Conservation (phyloP, 345 rosid genomes). For the Murraya paniculata region DNA sequence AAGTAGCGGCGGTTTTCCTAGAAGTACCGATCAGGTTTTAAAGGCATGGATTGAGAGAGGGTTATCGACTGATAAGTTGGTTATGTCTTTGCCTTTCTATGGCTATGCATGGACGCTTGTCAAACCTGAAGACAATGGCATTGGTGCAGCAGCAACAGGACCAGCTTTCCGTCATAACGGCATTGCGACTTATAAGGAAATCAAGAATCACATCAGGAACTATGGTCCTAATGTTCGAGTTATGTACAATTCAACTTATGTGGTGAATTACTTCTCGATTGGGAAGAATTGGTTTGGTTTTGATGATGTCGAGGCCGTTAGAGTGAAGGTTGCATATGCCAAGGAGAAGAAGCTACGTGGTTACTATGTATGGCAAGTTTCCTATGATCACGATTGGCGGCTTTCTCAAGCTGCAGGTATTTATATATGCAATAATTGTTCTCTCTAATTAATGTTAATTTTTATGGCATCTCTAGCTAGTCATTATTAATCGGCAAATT, state of each 20-base stretch:
- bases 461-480: too few relatives aligned
- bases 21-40: conserved; percentile 12
- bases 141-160: conserved; percentile 24
- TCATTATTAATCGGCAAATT: not conserved
- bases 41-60: conserved; percentile 2
- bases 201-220: conserved; percentile 18
- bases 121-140: not conserved
- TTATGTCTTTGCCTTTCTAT: conserved; percentile 21
- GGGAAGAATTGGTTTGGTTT: conserved; percentile 41
- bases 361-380: conserved; percentile 29
- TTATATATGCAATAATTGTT: too few relatives aligned
- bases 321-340: conserved; percentile 37
- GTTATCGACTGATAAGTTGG: conserved; percentile 11
- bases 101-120: conserved; percentile 9
- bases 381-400: conserved; percentile 26
- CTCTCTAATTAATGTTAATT: too few relatives aligned
- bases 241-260: conserved; percentile 34
- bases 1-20: not conserved
- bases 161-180: conserved; percentile 8
- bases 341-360: conserved; percentile 30
- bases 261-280: conserved; percentile 20
- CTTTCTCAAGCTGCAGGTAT: conserved; percentile 36
- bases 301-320: conserved; percentile 40
- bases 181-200: conserved; percentile 13
- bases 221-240: conserved; percentile 16